These are phyloP conservation scores for Barnettozyma salicaria DNA, from an alignment of 805 yeast species.

Conservation along the genomic window DNA sequence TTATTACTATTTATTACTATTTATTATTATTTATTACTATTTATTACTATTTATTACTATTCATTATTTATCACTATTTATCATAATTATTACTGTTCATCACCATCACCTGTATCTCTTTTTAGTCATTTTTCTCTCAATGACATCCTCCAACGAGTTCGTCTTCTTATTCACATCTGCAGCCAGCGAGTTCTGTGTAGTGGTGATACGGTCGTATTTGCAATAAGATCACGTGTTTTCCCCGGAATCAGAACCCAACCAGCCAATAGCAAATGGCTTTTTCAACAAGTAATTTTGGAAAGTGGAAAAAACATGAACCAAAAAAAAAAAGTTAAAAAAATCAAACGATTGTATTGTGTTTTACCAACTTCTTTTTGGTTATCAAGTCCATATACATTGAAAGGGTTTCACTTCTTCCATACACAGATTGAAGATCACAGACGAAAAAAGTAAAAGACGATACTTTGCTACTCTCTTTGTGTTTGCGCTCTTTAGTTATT, in stretches of 20 bases:
- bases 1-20: slow-evolving; percentile 6
- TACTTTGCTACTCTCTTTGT: not conserved
- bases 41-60: not conserved
- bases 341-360: slow-evolving; percentile 10
- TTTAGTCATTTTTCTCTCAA: not conserved
- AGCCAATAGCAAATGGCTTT: slow-evolving; percentile 14
- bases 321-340: slow-evolving; percentile 10
- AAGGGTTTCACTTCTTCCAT: not conserved
- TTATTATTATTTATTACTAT: not conserved
- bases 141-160: too few species aligned
- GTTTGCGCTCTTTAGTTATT: not conserved
- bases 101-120: too few species aligned
- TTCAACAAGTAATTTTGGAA: slow-evolving; percentile 10
- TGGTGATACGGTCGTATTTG: not conserved
- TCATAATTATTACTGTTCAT: too few species aligned
- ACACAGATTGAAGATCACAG: not conserved
- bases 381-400: not conserved
- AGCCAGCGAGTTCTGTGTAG: not conserved
- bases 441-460: not conserved
- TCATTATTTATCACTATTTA: too few species aligned
- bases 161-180: too few species aligned
- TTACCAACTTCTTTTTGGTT: not conserved
- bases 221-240: too few species aligned
- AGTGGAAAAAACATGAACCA: slow-evolving; percentile 9
- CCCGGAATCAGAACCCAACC: not conserved